Percentiles rank a stretch among this genome's conserved stretches.
Conservation (phyloP, 2,329 filamentous ascomycete species). For the Fusarium pseudonygamai region DNA sequence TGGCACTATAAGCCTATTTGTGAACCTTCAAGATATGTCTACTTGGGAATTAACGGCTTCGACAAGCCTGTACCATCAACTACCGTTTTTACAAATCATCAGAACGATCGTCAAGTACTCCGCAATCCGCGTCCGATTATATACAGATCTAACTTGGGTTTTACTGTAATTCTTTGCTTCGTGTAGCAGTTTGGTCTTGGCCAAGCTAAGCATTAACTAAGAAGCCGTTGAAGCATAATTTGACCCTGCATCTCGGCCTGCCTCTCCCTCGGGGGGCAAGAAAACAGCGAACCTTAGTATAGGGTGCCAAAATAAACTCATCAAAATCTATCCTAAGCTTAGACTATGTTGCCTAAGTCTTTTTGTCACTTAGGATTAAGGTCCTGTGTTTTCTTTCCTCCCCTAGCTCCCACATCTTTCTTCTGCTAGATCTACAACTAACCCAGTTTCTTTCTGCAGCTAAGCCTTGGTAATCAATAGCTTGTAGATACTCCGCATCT, state of each 20-base stretch:
- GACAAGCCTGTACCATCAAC: not conserved
- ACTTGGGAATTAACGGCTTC: not conserved
- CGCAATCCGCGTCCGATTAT: not conserved
- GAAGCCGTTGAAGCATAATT: not conserved
- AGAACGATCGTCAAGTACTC: not conserved
- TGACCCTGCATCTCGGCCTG: not conserved
- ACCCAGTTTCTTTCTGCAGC: not conserved
- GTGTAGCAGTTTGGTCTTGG: not conserved
- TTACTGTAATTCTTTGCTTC: not conserved
- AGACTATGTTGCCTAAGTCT: too few relatives aligned
- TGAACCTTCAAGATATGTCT: not conserved
- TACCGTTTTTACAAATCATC: not conserved
- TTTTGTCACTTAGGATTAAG: too few relatives aligned
- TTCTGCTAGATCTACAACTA: not conserved
- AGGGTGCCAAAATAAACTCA: too few relatives aligned
- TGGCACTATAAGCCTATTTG: not conserved
- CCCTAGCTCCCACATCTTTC: not conserved
- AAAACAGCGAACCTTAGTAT: too few relatives aligned
- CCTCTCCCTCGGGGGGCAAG: too few relatives aligned
- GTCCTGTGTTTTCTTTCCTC: too few relatives aligned
- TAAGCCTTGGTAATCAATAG: not conserved
- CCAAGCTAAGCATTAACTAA: not conserved
- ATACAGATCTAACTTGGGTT: not conserved
- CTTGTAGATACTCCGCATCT: constrained; percentile 9
- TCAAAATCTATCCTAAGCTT: too few relatives aligned